Base-by-base conservation (phyloP, 208 protist genomes). In the Leishmania amazonensis region DNA sequence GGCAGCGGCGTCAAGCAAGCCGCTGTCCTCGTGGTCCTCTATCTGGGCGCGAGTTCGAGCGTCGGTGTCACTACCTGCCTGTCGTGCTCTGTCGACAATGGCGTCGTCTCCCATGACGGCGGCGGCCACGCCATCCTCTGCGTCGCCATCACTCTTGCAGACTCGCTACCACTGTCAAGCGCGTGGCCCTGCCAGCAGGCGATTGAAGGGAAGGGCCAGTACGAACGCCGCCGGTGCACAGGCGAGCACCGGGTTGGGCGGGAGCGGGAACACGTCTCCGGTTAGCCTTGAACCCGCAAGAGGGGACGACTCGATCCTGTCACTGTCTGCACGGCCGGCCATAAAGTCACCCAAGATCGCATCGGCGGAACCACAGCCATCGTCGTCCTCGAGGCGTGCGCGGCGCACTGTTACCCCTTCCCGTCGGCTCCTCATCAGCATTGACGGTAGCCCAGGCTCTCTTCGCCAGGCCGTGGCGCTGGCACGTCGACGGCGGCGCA, bases 381-480 rank as follows among this genome's bases (percentile, higher is more conserved):
- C 71, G 24, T 57, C 71, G 47, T 58, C 38, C 11, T 62, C 73
- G 6, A 38, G 1, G 51, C 54, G 19, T 24, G 40, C 53, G 38
- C 57, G 13, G 53, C 75, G 75, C 53, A 31, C 42, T 8, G 57
- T 7, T 40, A 75, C 82, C 9, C 78, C 82, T 17, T 53, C 78
- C 11, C 73, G 82, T 24, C 78, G 78, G 8, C 77, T 68, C 8
- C 40, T 85, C 7, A 82, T 85, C 67, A 85, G 82, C 65, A 79
- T 85, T 47, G 76, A 72, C 54, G 67, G 72, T 24, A 82, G 80
- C 65, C 40, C 51, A 13, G 76, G 49, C 24, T 45, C 79, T 40
- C n/a, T 76, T 42, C 78, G 82, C 38, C 78, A 85, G 73, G 82
- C 82, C 8, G 78, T 85, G 35, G 83, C 83, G 7, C 76, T 82